Evolutionary conservation across 257 asterid species (phyloP).

Genomic region (Fraxinus americana): DNA sequence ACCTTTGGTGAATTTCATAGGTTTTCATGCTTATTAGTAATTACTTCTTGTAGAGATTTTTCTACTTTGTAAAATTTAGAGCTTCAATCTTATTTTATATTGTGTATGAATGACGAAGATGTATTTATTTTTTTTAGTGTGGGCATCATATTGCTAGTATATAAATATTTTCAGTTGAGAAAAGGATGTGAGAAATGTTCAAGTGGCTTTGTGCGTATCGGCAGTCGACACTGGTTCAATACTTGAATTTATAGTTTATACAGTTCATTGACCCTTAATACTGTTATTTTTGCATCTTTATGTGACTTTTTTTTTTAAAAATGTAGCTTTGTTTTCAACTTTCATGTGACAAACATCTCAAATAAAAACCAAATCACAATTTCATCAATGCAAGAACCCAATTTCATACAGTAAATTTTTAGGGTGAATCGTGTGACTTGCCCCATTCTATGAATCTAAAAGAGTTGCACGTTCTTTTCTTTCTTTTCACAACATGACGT

Average conservation of each 20-base stretch:
- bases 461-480: too few relatives aligned
- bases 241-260: too few relatives aligned
- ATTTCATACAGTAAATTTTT: too few relatives aligned
- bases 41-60: not conserved
- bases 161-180: not conserved
- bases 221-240: too few relatives aligned
- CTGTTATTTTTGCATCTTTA: too few relatives aligned
- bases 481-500: too few relatives aligned
- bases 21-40: not conserved
- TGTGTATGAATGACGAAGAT: not conserved
- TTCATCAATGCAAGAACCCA: not conserved
- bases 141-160: not conserved
- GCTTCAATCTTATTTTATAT: not conserved
- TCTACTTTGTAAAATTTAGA: not conserved
- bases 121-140: not conserved
- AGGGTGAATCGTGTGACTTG: not conserved
- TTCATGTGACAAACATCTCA: not conserved
- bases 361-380: not conserved
- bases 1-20: not conserved
- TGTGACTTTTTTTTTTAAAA: too few relatives aligned
- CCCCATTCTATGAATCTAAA: not conserved
- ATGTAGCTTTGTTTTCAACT: too few relatives aligned
- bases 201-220: too few relatives aligned
- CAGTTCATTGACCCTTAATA: too few relatives aligned
- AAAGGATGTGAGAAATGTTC: not conserved